phyloP scores from a whole-genome alignment of 2,329 filamentous ascomycete genomes.

The Stagonosporopsis chrysanthemi region DNA sequence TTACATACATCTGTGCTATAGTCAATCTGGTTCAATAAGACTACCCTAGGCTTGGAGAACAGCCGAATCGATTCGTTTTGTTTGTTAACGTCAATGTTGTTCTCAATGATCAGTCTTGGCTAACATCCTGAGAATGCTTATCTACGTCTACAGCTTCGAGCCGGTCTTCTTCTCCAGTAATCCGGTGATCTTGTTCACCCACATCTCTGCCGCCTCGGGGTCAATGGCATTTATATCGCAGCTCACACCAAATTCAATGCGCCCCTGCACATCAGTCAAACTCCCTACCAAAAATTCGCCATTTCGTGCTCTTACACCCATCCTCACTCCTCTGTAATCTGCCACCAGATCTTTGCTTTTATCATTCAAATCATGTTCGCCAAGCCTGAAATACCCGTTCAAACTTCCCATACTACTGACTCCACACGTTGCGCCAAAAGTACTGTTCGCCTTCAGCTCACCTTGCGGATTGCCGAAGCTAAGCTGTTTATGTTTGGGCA shows the following conservation, averaged over 20 bases:
- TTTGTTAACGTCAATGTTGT: neutral
- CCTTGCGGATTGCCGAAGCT: conserved; percentile 49
- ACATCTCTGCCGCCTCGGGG: conserved; percentile 38
- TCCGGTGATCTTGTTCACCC: conserved; percentile 41
- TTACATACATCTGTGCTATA: conserved; percentile 54
- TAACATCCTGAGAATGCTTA: neutral
- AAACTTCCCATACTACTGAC: conserved; percentile 54
- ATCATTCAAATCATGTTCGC: conserved; percentile 35
- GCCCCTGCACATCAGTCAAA: conserved; percentile 46
- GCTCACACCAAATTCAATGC: conserved; percentile 50
- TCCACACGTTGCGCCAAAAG: conserved; percentile 53
- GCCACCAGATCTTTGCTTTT: conserved; percentile 48
- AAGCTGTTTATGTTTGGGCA: conserved; percentile 40
- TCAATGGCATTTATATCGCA: conserved; percentile 53
- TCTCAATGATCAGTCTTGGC: neutral
- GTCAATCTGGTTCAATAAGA: conserved; percentile 48
- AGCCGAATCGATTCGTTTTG: conserved; percentile 34
- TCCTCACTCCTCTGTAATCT: conserved; percentile 48
- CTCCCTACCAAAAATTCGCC: conserved; percentile 57
- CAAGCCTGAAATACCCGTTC: conserved; percentile 43
- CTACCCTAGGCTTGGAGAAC: conserved; percentile 38
- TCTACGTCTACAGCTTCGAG: neutral
- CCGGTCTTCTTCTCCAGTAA: conserved; percentile 36
- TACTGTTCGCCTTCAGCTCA: conserved; percentile 39
- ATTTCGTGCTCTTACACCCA: conserved; percentile 55